A percentile compares a stretch with the other conserved stretches of the same genome.
Conservation (phyloP, 1,284 basidiomycete genomes). For the Apiotrichum laibachii region DNA sequence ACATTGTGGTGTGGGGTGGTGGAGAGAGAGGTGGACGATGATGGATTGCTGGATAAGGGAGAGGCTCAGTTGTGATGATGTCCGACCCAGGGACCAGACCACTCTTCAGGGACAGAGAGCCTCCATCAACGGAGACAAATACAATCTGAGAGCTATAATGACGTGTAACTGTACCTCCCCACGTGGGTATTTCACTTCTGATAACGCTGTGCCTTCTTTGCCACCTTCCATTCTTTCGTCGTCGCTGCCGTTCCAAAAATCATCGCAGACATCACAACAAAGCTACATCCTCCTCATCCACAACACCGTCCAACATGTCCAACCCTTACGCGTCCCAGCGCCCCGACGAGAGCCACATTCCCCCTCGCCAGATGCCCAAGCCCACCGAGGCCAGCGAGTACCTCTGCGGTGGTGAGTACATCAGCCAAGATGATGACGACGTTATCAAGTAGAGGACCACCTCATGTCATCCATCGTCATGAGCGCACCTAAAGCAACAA, state of each 20-base stretch:
- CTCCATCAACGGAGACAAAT: too few species aligned
- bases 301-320: slow-evolving; percentile 28
- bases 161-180: not conserved
- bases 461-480: not conserved
- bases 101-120: not conserved
- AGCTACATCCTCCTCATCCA: not conserved
- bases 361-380: slow-evolving; percentile 33
- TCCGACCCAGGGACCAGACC: too few species aligned
- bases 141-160: not conserved
- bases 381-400: slow-evolving; percentile 70
- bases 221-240: not conserved
- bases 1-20: slow-evolving; percentile 6
- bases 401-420: slow-evolving; percentile 78
- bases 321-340: slow-evolving; percentile 40
- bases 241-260: not conserved
- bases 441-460: too few species aligned
- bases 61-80: too few species aligned
- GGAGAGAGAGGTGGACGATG: not conserved
- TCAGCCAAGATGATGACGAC: too few species aligned
- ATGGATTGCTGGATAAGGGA: not conserved
- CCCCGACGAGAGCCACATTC: slow-evolving; percentile 34
- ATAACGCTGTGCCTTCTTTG: not conserved
- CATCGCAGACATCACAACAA: slow-evolving; percentile 1
- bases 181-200: not conserved
- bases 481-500: not conserved